Evolutionary conservation across 2,329 filamentous ascomycete species (phyloP), one percentile per base, ranked within the genome.

Genomic region (Penicillium decumbens): DNA sequence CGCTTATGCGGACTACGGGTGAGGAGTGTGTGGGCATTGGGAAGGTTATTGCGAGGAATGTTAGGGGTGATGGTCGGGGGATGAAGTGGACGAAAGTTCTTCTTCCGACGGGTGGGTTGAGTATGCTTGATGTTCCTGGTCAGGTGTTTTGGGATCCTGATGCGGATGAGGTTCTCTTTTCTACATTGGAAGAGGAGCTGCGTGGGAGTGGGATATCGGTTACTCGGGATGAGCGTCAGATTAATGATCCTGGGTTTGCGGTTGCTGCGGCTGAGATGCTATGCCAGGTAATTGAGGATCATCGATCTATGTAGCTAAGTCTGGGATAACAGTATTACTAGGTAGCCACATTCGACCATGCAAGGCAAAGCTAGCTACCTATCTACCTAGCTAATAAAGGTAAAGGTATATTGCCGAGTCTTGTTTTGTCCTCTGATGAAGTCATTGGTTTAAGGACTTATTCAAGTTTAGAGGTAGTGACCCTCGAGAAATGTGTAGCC

Each of bases 1-100:
- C 85, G 0, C 60, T 89, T 28, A 81, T 88, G 76, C 71, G 85
- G 20, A 84, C 84, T 0, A 81, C 74, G 0, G 59, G 66, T n/a
- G 73, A 78, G 1, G 84, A 88, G 60, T 80, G 78, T 52, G 56
- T 49, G 23, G 62, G 71, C 38, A 74, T 87, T n/a, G 83, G 79
- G 1, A 58, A 63, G 0, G 80, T 80, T 43, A 79, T 88, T 37
- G 77, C 74, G 0, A 59, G 65, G 9, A 83, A 83, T 61, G 65
- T 87, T 32, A 59, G 59, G 0, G 62, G 69, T 42, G 69, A 73
- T 0, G 68, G n/a, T 2, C 15, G 1, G 20, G 20, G 20, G 57
- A 1, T 71, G 81, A 8, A 25, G 12, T 44, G 33, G 27, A 57
- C 50, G 1, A 55, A 30, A 54, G 74, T 88, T 0, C 77, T 83